Conservation (phyloP, 495 filamentous ascomycete species). For the Gamarada debralockiae region DNA sequence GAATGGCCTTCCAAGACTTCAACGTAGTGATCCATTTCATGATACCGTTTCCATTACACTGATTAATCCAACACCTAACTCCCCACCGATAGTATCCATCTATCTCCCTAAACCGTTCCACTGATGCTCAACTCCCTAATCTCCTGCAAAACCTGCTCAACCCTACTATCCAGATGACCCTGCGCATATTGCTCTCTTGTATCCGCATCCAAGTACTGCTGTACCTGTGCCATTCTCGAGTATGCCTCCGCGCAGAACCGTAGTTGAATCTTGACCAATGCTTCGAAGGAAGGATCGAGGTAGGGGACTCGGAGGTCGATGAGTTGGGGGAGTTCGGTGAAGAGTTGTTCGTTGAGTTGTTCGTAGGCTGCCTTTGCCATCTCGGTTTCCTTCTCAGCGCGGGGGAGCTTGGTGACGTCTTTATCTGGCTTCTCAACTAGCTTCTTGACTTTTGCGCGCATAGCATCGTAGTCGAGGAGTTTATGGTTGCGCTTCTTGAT, state of each 20-base stretch:
- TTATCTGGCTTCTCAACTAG: constrained; percentile 98
- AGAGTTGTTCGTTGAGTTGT: constrained; percentile 91
- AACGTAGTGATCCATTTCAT: not conserved
- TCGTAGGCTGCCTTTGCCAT: constrained; percentile 93
- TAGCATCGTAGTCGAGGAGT: constrained; percentile 93
- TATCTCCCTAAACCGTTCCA: constrained; percentile 43
- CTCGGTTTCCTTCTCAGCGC: constrained; percentile 90
- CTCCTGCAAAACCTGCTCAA: constrained; percentile 95
- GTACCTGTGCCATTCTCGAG: constrained; percentile 94
- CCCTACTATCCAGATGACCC: constrained; percentile 84
- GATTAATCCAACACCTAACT: constrained; percentile 15
- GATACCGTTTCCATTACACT: not conserved
- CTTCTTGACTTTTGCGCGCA: constrained; percentile 93
- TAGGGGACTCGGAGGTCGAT: constrained; percentile 97
- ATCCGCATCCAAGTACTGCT: constrained; percentile 97
- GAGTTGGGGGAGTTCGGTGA: constrained; percentile 88
- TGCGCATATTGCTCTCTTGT: constrained; percentile 95
- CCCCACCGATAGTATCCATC: constrained; percentile 1
- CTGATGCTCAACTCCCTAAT: constrained; percentile 94
- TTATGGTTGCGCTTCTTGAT: constrained; percentile 99
- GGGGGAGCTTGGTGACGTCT: constrained; percentile 89
- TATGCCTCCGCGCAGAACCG: constrained; percentile 98
- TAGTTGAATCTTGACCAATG: constrained; percentile 96
- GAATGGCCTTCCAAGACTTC: not conserved
- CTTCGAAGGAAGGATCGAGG: constrained; percentile 93